phyloP scores from a whole-genome alignment of 2,329 filamentous ascomycete genomes.

The Colletotrichum karsti region DNA sequence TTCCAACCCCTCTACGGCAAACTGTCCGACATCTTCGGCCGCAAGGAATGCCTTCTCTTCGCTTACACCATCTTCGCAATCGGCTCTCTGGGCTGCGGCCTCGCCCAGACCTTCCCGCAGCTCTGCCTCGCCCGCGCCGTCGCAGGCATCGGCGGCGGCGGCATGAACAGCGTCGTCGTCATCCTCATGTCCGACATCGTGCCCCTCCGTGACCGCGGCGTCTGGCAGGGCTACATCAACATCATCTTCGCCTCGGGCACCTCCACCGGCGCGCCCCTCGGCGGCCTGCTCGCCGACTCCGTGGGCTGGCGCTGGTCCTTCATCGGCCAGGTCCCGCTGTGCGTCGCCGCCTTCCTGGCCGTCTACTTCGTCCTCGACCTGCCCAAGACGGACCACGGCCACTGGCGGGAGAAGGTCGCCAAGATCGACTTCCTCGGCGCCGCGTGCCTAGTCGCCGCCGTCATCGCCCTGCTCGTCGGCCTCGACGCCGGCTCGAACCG shows the following conservation, averaged over 20 bases:
- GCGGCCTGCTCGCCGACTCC: slow-evolving; percentile 75
- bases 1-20: slow-evolving; percentile 81
- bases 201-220: slow-evolving; percentile 72
- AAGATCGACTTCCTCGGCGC: slow-evolving; percentile 81
- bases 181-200: slow-evolving; percentile 79
- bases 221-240: slow-evolving; percentile 80
- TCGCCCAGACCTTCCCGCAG: slow-evolving; percentile 70
- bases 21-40: slow-evolving; percentile 75
- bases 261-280: slow-evolving; percentile 74
- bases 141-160: slow-evolving; percentile 70
- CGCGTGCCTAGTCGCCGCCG: slow-evolving; percentile 69
- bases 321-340: slow-evolving; percentile 74
- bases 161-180: slow-evolving; percentile 74
- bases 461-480: slow-evolving; percentile 72
- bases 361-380: slow-evolving; percentile 71
- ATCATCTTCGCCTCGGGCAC: slow-evolving; percentile 76
- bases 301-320: slow-evolving; percentile 83
- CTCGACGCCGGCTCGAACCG: slow-evolving; percentile 79
- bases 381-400: slow-evolving; percentile 62
- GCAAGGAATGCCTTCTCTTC: slow-evolving; percentile 72
- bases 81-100: slow-evolving; percentile 70
- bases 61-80: slow-evolving; percentile 71
- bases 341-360: slow-evolving; percentile 69
- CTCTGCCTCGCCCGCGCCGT: slow-evolving; percentile 69
- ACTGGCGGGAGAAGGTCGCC: slow-evolving; percentile 72